Conservation (phyloP, 2,329 filamentous ascomycete genomes). For the Fusarium graminum region DNA sequence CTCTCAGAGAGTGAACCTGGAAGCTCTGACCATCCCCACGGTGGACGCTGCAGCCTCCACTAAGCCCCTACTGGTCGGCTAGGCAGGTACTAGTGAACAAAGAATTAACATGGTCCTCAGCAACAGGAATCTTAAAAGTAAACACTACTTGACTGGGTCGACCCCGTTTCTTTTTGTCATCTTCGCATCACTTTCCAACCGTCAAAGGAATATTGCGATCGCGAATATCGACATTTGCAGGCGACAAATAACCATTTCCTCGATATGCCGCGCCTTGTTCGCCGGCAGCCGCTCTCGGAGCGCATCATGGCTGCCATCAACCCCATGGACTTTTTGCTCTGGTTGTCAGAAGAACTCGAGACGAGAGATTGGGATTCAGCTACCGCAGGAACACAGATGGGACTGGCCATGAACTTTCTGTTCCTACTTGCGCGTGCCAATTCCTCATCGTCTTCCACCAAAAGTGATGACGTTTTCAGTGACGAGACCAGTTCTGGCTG, state of each 20-base stretch:
- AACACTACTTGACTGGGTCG: conserved; percentile 43
- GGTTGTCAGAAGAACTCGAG: conserved; percentile 92
- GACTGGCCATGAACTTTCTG: conserved; percentile 79
- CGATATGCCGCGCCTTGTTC: conserved; percentile 81
- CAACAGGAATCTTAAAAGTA: conserved; percentile 45
- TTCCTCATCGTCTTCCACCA: conserved; percentile 66
- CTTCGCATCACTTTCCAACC: conserved; percentile 4
- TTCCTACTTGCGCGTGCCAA: conserved; percentile 90
- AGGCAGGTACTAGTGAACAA: conserved; percentile 41
- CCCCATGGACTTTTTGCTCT: conserved; percentile 89
- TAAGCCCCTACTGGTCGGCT: conserved; percentile 27
- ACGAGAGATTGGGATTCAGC: conserved; percentile 91
- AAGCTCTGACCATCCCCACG: conserved; percentile 51
- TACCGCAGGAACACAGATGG: conserved; percentile 79
- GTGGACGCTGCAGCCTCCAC: conserved; percentile 25
- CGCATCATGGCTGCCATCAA: conserved; percentile 85
- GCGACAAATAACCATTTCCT: conserved; percentile 7
- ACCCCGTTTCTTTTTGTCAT: conserved; percentile 13
- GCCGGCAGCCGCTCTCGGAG: conserved; percentile 81
- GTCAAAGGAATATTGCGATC: conserved; percentile 8
- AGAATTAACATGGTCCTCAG: conserved; percentile 38
- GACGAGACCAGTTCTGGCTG: conserved; percentile 76
- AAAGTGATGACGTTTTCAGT: conserved; percentile 85
- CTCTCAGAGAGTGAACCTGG: neutral
- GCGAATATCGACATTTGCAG: conserved; percentile 1